These are phyloP conservation scores for Pelargonium fulgidum DNA, from an alignment of 441 rosid species.

Conservation along the genomic window DNA sequence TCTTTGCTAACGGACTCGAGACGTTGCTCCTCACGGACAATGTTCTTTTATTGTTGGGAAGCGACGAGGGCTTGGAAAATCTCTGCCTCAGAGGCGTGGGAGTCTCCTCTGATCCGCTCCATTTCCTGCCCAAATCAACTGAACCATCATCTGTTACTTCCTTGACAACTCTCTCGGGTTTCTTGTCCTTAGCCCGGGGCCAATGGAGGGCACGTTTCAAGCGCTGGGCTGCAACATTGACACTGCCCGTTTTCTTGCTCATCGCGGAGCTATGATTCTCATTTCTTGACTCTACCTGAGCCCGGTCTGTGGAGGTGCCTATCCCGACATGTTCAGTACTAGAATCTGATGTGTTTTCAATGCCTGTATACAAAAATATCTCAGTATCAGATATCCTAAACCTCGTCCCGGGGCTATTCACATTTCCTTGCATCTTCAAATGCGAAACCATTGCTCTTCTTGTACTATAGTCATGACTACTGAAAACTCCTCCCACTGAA, in stretches of 20 bases:
- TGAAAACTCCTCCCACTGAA: slow-evolving; percentile 78
- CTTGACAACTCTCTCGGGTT: slow-evolving; percentile 30
- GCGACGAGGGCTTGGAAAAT: slow-evolving; percentile 47
- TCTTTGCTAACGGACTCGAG: slow-evolving; percentile 76
- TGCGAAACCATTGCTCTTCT: slow-evolving; percentile 72
- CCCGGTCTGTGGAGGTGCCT: slow-evolving; percentile 37
- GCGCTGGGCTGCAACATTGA: slow-evolving; percentile 50
- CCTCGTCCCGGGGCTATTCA: slow-evolving; percentile 77
- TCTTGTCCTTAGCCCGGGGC: slow-evolving; percentile 45
- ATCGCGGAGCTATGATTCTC: slow-evolving; percentile 33
- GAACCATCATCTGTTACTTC: slow-evolving; percentile 28
- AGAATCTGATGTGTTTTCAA: slow-evolving; percentile 43
- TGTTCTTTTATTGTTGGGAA: slow-evolving; percentile 56
- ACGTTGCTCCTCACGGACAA: slow-evolving; percentile 72
- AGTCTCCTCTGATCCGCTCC: slow-evolving; percentile 36
- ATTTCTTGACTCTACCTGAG: slow-evolving; percentile 32
- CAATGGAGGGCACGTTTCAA: slow-evolving; percentile 62
- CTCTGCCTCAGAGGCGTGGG: slow-evolving; percentile 72
- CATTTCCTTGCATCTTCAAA: slow-evolving; percentile 61
- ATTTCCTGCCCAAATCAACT: slow-evolving; percentile 26
- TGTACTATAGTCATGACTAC: slow-evolving; percentile 53
- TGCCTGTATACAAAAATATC: slow-evolving; percentile 58
- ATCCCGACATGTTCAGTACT: slow-evolving; percentile 34
- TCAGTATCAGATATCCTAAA: slow-evolving; percentile 68
- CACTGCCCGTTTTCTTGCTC: slow-evolving; percentile 38